Evolutionary conservation across 768 basidiomycete species (phyloP).

Genomic region (Boletus bicolor): DNA sequence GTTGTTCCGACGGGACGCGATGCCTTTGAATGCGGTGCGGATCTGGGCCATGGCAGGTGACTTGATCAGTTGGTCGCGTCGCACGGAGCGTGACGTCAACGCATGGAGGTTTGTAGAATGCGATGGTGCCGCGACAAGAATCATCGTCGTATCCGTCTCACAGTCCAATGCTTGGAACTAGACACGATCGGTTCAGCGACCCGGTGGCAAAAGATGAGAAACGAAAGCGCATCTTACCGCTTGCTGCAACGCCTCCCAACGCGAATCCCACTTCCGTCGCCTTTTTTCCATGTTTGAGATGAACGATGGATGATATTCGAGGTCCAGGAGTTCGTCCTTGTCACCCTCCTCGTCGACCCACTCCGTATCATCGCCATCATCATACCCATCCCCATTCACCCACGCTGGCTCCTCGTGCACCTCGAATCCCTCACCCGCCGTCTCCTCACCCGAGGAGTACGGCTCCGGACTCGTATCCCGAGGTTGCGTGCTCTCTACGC

Average conservation of each 20-base stretch:
- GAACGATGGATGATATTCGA: constrained; percentile 75
- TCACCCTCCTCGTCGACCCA: constrained; percentile 73
- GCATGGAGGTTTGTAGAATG: constrained; percentile 65
- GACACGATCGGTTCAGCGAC: constrained; percentile 1
- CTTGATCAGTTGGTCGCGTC: constrained; percentile 49
- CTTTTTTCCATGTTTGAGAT: constrained; percentile 65
- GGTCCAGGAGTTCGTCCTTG: constrained; percentile 65
- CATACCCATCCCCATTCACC: constrained; percentile 24
- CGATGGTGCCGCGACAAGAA: constrained; percentile 71
- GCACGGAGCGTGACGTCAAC: constrained; percentile 65
- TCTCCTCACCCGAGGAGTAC: constrained; percentile 74
- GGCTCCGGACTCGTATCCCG: constrained; percentile 78
- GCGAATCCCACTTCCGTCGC: constrained; percentile 66
- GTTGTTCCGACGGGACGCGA: constrained; percentile 55
- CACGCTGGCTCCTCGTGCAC: constrained; percentile 40
- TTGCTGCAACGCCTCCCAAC: constrained; percentile 72
- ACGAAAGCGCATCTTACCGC: constrained; percentile 44
- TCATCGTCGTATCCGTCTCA: constrained; percentile 76
- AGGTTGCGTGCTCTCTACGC: constrained; percentile 81
- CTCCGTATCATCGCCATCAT: constrained; percentile 46
- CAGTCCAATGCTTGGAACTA: constrained; percentile 78
- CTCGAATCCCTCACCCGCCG: constrained; percentile 61
- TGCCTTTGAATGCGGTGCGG: constrained; percentile 54
- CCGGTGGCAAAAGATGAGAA: neutral
- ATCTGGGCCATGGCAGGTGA: constrained; percentile 52